These are phyloP conservation scores for Lasiosphaeria ovina DNA, from an alignment of 495 filamentous ascomycete genomes.

Conservation along the genomic window DNA sequence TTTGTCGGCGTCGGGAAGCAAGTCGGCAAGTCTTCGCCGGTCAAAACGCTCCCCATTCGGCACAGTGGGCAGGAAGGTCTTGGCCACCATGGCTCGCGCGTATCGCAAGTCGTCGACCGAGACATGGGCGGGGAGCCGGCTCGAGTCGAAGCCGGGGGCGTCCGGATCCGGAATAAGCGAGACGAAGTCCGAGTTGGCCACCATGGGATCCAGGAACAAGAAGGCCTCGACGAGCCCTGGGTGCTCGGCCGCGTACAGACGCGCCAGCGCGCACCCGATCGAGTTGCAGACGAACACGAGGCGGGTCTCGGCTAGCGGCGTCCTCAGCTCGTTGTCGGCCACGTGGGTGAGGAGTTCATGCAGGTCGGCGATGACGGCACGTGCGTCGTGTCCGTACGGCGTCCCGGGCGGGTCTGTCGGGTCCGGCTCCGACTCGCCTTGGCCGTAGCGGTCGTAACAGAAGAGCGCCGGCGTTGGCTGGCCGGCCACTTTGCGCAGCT, in stretches of 20 bases:
- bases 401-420: slow-evolving; percentile 47
- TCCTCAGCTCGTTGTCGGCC: slow-evolving; percentile 13
- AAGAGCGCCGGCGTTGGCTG: slow-evolving; percentile 48
- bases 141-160: slow-evolving; percentile 43
- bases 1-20: slow-evolving; percentile 51
- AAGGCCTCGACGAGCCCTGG: slow-evolving; percentile 44
- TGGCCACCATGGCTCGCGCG: slow-evolving; percentile 38
- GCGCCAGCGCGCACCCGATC: slow-evolving; percentile 59
- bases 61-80: slow-evolving; percentile 53
- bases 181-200: slow-evolving; percentile 60
- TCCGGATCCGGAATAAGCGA: slow-evolving; percentile 62
- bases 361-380: slow-evolving; percentile 49
- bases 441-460: slow-evolving; percentile 64
- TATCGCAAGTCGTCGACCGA: slow-evolving; percentile 46
- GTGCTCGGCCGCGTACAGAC: slow-evolving; percentile 52
- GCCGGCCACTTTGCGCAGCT: slow-evolving; percentile 18
- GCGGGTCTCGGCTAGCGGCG: slow-evolving; percentile 3
- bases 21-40: slow-evolving; percentile 43
- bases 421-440: slow-evolving; percentile 57
- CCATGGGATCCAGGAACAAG: slow-evolving; percentile 60
- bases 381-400: slow-evolving; percentile 53
- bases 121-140: slow-evolving; percentile 41
- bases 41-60: slow-evolving; percentile 57
- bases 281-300: slow-evolving; percentile 57
- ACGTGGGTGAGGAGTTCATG: slow-evolving; percentile 49